A percentile compares a stretch with the other conserved stretches of the same genome.
Conservation (phyloP, 2,329 filamentous ascomycete species). For the Exophiala oligosperma region DNA sequence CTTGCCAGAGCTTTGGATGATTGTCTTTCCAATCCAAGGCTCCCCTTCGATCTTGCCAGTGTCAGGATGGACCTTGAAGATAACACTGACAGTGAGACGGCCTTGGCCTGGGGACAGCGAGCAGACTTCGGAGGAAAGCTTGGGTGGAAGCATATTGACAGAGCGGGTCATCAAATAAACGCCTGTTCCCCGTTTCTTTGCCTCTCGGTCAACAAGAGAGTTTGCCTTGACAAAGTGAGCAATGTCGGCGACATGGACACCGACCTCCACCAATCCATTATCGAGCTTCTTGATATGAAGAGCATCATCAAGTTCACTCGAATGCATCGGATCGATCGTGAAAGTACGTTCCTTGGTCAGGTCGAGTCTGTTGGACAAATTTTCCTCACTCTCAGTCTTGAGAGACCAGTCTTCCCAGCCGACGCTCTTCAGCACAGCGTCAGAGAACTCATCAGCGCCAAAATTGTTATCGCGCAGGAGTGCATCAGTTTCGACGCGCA, state of each 20-base stretch:
- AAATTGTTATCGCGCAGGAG: slow-evolving; percentile 98
- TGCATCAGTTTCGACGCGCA: slow-evolving; percentile 97
- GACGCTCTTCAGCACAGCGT: slow-evolving; percentile 90
- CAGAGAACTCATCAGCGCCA: slow-evolving; percentile 93
- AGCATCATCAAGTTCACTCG: slow-evolving; percentile 85
- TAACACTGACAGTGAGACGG: slow-evolving; percentile 84
- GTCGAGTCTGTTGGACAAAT: slow-evolving; percentile 75
- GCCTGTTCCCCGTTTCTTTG: slow-evolving; percentile 94
- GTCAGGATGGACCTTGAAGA: slow-evolving; percentile 84
- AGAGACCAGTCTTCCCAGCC: slow-evolving; percentile 90
- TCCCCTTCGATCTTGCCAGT: slow-evolving; percentile 84
- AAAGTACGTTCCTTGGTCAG: slow-evolving; percentile 87
- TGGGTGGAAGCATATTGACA: slow-evolving; percentile 83
- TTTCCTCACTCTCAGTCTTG: slow-evolving; percentile 75
- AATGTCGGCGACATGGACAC: slow-evolving; percentile 91
- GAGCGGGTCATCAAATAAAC: slow-evolving; percentile 91
- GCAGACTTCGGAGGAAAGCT: slow-evolving; percentile 83
- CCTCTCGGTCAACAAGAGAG: slow-evolving; percentile 92
- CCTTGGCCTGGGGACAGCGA: slow-evolving; percentile 85
- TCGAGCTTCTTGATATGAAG: slow-evolving; percentile 83
- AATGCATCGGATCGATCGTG: slow-evolving; percentile 87
- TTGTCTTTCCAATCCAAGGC: slow-evolving; percentile 88
- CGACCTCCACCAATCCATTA: slow-evolving; percentile 88
- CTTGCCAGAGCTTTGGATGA: slow-evolving; percentile 89
- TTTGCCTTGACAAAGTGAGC: slow-evolving; percentile 96